phyloP scores from a whole-genome alignment of 495 filamentous ascomycete species.

The Podospora bellae-mahoneyi region DNA sequence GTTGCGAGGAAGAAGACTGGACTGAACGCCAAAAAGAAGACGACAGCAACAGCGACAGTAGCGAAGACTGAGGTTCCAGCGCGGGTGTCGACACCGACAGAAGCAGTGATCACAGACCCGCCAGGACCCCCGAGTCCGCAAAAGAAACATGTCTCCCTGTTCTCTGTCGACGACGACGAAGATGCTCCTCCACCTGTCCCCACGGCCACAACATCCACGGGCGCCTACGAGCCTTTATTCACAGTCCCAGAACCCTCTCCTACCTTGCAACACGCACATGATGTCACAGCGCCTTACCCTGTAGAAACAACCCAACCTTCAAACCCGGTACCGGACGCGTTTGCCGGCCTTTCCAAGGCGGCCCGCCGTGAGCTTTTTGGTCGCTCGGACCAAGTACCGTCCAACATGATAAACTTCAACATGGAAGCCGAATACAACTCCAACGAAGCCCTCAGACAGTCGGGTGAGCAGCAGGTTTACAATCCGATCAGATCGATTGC shows the following conservation, averaged over 20 bases:
- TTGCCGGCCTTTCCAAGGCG: slow-evolving; percentile 69
- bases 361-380: slow-evolving; percentile 81
- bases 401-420: slow-evolving; percentile 60
- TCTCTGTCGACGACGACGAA: slow-evolving; percentile 43
- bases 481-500: slow-evolving; percentile 80
- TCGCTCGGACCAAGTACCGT: slow-evolving; percentile 45
- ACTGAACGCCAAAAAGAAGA: slow-evolving; percentile 23
- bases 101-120: slow-evolving; percentile 9
- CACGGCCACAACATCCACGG: slow-evolving; percentile 20
- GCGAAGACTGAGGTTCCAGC: neutral
- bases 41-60: neutral
- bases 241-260: slow-evolving; percentile 3
- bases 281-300: slow-evolving; percentile 34
- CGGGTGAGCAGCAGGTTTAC: slow-evolving; percentile 63
- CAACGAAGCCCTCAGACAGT: slow-evolving; percentile 70
- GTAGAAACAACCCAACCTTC: slow-evolving; percentile 21
- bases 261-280: slow-evolving; percentile 6
- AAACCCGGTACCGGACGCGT: slow-evolving; percentile 43
- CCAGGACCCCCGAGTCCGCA: slow-evolving; percentile 23
- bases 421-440: slow-evolving; percentile 79
- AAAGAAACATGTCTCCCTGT: slow-evolving; percentile 45
- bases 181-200: neutral
- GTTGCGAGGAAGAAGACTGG: slow-evolving; percentile 61
- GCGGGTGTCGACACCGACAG: slow-evolving; percentile 7
- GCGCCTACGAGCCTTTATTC: slow-evolving; percentile 45